Evolutionary conservation across 495 filamentous ascomycete genomes (phyloP), one percentile per base, ranked within the genome.

Genomic region (Chaetomium tenue): DNA sequence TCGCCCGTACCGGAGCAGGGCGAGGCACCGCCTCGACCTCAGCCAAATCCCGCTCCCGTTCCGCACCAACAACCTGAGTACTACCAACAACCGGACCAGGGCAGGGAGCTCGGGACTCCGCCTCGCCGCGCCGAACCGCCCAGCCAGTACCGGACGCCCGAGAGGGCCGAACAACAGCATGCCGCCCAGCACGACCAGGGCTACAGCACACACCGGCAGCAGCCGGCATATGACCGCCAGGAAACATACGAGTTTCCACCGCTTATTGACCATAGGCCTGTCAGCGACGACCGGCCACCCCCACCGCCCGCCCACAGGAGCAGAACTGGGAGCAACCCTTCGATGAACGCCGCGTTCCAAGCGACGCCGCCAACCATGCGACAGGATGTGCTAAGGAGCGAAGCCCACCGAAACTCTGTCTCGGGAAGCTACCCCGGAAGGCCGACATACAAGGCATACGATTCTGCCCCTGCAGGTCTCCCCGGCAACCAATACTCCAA

Each of bases 341-440:
- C 72, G 44, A 71, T 67, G 74, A 79, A 58, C 44, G 33, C 71
- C 9, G 61, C 70, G 5, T 69, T 73, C 56, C 76, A 78, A 54
- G 72, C 67, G 22, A 67, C 75, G 12, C 72, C 72, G 2, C 70
- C 70, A 1, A 71, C 70, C n/a, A 82, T 83, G 79, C 74, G 79
- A 40, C 79, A 78, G 40, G 79, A 82, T 52, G 79, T 82, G 26
- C 59, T 83, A 44, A 74, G 76, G 50, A 82, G 71, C 50, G 80
- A 82, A 64, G 80, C 80, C 5, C 79, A 81, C 63, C 74, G 80
- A 47, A 65, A 79, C 33, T 78, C 79, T 1, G 66, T 67, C n/a
- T 73, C 75, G 7, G 68, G 73, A 2, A 70, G 71, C 58, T 82
- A 82, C 61, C 80, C 80, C 0, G 79, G 79, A 25, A 75, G 79